Conservation (phyloP, 2,329 filamentous ascomycete species). For the Metarhizium robertsii region DNA sequence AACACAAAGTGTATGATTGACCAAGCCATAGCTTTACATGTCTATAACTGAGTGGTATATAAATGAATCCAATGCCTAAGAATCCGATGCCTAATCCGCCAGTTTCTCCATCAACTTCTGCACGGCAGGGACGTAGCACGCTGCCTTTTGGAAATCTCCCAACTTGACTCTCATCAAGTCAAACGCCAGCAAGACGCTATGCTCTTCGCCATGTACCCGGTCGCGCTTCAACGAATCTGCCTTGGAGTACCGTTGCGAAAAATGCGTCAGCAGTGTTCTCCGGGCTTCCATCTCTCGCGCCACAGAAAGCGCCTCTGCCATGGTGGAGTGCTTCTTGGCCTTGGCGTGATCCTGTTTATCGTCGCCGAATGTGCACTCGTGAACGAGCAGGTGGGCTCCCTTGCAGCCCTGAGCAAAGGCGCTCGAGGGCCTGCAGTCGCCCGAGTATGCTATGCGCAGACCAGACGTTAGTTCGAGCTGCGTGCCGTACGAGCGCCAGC, state of each 20-base stretch:
- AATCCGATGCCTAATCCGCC: slow-evolving; percentile 3
- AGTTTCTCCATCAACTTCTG: slow-evolving; percentile 37
- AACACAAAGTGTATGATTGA: too few species aligned
- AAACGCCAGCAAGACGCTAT: slow-evolving; percentile 58
- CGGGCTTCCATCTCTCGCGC: slow-evolving; percentile 71
- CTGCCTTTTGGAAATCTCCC: slow-evolving; percentile 59
- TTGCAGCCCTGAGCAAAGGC: slow-evolving; percentile 62
- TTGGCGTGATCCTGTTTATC: slow-evolving; percentile 67
- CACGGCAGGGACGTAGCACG: slow-evolving; percentile 52
- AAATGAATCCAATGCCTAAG: neutral
- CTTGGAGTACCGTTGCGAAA: slow-evolving; percentile 88
- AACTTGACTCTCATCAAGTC: slow-evolving; percentile 70
- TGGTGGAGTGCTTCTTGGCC: slow-evolving; percentile 86
- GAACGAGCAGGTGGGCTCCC: slow-evolving; percentile 74
- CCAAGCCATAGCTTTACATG: neutral
- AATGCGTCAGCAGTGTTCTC: slow-evolving; percentile 81
- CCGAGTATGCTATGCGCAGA: slow-evolving; percentile 86
- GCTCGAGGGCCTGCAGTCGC: slow-evolving; percentile 76
- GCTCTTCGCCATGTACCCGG: slow-evolving; percentile 25
- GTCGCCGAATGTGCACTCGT: slow-evolving; percentile 95
- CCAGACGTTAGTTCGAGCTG: slow-evolving; percentile 68
- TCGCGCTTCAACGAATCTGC: slow-evolving; percentile 19
- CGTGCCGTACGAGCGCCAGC: slow-evolving; percentile 65
- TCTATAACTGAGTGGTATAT: neutral
- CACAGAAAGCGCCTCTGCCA: slow-evolving; percentile 72